Base-by-base conservation (phyloP, 164 flowering plant genomes). In the Hamamelis virginiana region DNA sequence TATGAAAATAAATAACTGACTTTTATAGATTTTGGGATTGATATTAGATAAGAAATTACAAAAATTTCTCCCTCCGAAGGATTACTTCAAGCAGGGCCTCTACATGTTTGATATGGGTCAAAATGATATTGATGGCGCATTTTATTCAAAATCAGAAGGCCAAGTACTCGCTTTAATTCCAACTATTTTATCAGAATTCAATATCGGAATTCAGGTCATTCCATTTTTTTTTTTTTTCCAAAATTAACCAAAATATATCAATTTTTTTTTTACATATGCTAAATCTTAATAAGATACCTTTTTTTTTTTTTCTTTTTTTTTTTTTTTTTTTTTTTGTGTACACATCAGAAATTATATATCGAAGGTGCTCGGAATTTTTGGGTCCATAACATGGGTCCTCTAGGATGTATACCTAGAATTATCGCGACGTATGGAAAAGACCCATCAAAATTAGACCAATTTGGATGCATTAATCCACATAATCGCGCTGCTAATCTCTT, bases 361-460 rank as follows among this genome's bases (percentile, higher is more conserved):
- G 60, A 67, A 21, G 80, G 80, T 0, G 80, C 72, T 6, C 66
- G 75, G 41, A 77, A 70, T 2, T 77, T 77, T 44, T 77, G 80
- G 80, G 45, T 77, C 23, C 80, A 77, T 28, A 74, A 70, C 72
- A 74, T 64, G 21, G 74, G 80, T 46, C 80, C 80, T 0, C 77
- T 77, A 1, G 80, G 80, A 26, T 77, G 80, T 59, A 25, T 70
- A 45, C 50, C 80, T 5, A 65, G 66, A 61, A 70, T 64, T 23
- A 59, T 77, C 8, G 58, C 68, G 10, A 67, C 15, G 43, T 74
- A 60, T 16, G 74, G 80, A 10, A 70, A 21, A 19, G 38, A 70
- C 50, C 13, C 69, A 27, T 62, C 74, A 23, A 51, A 66, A 25
- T 69, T 77, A 1, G 80, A 77, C 44, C 50, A 74, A 58, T 45